A percentile compares a stretch with the other conserved stretches of the same genome.
phyloP scores from a whole-genome alignment of 2,329 filamentous ascomycete species.

The Aspergillus sojae region DNA sequence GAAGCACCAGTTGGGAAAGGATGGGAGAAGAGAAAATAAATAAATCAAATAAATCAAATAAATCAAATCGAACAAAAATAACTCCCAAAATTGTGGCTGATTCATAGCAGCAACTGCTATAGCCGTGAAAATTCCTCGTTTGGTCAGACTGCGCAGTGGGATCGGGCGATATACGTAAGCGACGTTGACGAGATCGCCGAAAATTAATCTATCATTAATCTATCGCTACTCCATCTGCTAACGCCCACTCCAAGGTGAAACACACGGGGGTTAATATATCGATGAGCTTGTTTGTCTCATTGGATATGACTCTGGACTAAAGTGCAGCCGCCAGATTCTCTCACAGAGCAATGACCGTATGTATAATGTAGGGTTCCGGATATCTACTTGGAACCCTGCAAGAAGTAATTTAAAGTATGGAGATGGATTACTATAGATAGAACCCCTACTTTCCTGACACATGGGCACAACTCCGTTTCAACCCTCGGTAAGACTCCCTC shows the following conservation, averaged over 20 bases:
- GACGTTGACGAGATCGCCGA: conserved; percentile 9
- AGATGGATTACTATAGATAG: background rate
- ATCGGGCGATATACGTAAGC: conserved; percentile 22
- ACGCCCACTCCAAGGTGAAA: background rate
- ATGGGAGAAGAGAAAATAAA: background rate
- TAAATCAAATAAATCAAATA: too few species aligned
- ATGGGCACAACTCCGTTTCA: background rate
- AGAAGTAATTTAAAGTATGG: background rate
- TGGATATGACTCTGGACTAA: background rate
- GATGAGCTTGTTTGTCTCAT: background rate
- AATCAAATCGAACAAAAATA: background rate
- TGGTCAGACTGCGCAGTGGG: conserved; percentile 17
- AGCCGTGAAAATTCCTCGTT: conserved; percentile 21
- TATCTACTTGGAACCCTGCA: too few species aligned
- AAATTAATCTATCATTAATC: conserved; percentile 10
- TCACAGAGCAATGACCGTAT: too few species aligned
- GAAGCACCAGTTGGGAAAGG: background rate
- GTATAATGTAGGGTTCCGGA: too few species aligned
- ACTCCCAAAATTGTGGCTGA: background rate
- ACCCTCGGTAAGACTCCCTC: conserved; percentile 1
- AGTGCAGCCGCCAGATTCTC: too few species aligned
- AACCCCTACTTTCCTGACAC: background rate
- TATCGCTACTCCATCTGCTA: background rate
- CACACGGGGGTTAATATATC: background rate
- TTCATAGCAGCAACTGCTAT: background rate